Conservation (phyloP, 192 early-diverging fungal genomes). For the Lunasporangiospora selenospora region DNA sequence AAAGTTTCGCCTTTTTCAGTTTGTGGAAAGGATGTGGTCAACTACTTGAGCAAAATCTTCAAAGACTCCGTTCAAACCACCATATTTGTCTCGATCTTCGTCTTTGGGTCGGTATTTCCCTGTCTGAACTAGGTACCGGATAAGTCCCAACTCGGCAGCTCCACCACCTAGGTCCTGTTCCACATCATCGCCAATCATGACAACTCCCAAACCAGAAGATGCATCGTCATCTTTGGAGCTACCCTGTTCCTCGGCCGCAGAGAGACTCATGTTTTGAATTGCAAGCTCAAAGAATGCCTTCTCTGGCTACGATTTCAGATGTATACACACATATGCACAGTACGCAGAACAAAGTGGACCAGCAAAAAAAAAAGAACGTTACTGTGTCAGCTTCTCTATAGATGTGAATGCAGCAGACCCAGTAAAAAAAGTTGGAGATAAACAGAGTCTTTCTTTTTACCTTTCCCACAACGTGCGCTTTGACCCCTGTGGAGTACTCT, state of each 20-base stretch:
- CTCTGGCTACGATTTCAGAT: slow-evolving; percentile 53
- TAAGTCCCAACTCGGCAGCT: slow-evolving; percentile 76
- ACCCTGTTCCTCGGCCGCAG: not conserved
- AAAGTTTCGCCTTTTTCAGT: not conserved
- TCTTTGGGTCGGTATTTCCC: slow-evolving; percentile 85
- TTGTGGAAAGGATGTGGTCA: slow-evolving; percentile 58
- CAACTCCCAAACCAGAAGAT: too few species aligned
- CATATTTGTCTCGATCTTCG: slow-evolving; percentile 57
- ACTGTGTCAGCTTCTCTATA: too few species aligned
- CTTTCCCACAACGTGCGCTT: slow-evolving; percentile 82
- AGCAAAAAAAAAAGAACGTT: not conserved
- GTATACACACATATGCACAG: not conserved
- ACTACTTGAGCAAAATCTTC: slow-evolving; percentile 73
- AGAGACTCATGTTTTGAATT: slow-evolving; percentile 67
- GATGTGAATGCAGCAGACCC: too few species aligned
- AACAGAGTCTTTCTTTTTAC: too few species aligned
- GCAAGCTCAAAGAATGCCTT: slow-evolving; percentile 80
- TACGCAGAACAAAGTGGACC: not conserved
- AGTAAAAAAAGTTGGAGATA: too few species aligned
- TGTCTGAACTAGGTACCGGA: slow-evolving; percentile 68
- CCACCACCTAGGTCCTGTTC: slow-evolving; percentile 82
- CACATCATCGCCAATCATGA: slow-evolving; percentile 92
- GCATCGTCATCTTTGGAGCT: too few species aligned
- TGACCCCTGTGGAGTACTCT: slow-evolving; percentile 75
- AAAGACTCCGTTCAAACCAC: slow-evolving; percentile 59